Evolutionary conservation across 441 rosid genomes (phyloP), one percentile per base, ranked within the genome.

Genomic region (Rhodomyrtus psidioides): DNA sequence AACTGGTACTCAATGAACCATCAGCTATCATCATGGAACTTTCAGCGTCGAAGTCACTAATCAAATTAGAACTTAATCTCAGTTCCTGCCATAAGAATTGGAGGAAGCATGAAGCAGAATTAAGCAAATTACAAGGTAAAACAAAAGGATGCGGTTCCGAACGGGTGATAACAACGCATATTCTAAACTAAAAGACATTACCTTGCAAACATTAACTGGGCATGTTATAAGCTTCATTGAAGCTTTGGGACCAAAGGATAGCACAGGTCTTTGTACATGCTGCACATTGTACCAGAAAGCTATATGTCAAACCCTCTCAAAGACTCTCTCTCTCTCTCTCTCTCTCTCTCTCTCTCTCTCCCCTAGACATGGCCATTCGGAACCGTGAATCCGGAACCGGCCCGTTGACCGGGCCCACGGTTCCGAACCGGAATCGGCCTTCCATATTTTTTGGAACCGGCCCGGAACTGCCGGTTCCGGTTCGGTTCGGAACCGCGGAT

Each of bases 141-240:
- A 86, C 81, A 62, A 86, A 81, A 82, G 53, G 53, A 27, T 42
- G 12, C 7, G 7, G 23, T 34, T 34, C 21, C 12, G 46, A 34
- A 65, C 14, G 4, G 56, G 42, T 46, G 28, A 82, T 51, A 34
- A 23, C 46, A 82, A 82, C 13, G 9, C 55, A 53, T 12, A 27
- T 49, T n/a, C 26, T 39, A 82, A 51, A 30, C 59, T 27, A 28
- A 53, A 82, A 82, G 39, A 87, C n/a, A 83, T 85, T 92, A 97
- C 99, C 98, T 95, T 96, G 94, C 97, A 95, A 90, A 95, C 99
- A 90, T 90, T 93, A 89, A 95, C 84, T 53, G 99, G 99, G 91
- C 93, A 92, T 57, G 99, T 95, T 91, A 89, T 94, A 83, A 93
- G 96, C 89, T 93, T 93, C 92, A 92, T 86, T 84, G 98, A 94